Conservation (phyloP, 2,329 filamentous ascomycete genomes). For the Paecilomyces sp. region DNA sequence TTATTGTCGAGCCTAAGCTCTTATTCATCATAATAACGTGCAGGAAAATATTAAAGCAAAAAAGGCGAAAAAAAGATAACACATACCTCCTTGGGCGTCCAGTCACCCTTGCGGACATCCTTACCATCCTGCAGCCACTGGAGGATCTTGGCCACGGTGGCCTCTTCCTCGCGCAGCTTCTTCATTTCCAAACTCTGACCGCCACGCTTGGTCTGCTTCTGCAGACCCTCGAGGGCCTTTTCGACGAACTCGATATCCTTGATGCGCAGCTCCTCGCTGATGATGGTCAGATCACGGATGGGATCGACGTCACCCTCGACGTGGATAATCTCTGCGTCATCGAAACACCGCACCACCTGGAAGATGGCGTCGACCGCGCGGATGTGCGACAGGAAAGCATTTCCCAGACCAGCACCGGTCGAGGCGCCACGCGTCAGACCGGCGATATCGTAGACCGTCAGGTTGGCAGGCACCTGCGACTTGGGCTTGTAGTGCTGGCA, state of each 20-base stretch:
- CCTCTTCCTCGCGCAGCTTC: conserved; percentile 91
- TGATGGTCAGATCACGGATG: conserved; percentile 87
- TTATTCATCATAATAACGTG: conserved; percentile 83
- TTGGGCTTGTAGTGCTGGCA: conserved; percentile 96
- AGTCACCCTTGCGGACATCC: conserved; percentile 84
- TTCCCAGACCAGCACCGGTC: conserved; percentile 93
- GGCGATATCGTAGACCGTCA: conserved; percentile 98
- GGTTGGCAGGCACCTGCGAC: conserved; percentile 89
- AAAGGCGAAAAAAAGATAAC: conserved; percentile 13
- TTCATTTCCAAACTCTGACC: conserved; percentile 97
- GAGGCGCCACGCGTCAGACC: conserved; percentile 93
- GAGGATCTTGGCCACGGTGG: conserved; percentile 84
- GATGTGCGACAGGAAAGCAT: conserved; percentile 97
- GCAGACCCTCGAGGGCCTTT: conserved; percentile 84
- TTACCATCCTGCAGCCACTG: conserved; percentile 79
- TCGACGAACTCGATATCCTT: conserved; percentile 99
- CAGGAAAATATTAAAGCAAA: conserved; percentile 3
- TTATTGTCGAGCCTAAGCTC: conserved; percentile 87
- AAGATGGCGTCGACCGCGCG: conserved; percentile 97
- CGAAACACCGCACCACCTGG: conserved; percentile 93
- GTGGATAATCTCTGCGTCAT: conserved; percentile 99
- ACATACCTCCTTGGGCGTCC: conserved; percentile 87
- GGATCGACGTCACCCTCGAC: conserved; percentile 98
- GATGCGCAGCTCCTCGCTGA: conserved; percentile 89
- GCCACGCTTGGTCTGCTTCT: conserved; percentile 91